A percentile compares a stretch with the other conserved stretches of the same genome.
Conservation (phyloP, 345 rosid genomes). For the Rhizophora mangle region DNA sequence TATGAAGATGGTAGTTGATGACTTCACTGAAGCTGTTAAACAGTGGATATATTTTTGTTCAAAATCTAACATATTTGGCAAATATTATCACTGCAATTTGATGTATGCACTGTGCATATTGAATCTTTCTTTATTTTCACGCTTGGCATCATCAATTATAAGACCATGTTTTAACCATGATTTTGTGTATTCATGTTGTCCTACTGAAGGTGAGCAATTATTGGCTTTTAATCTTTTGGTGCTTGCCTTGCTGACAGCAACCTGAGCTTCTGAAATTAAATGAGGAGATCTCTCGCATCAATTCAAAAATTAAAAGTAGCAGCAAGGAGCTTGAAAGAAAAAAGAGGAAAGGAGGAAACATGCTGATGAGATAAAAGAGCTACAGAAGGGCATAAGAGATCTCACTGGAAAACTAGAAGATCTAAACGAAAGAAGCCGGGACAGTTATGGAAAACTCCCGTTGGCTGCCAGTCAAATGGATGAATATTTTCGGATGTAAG, state of each 20-base stretch:
- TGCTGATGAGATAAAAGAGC: constrained; percentile 54
- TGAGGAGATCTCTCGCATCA: constrained; percentile 79
- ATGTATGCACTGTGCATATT: background rate
- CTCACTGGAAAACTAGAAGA: constrained; percentile 64
- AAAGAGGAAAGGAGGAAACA: constrained; percentile 73
- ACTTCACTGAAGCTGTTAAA: background rate
- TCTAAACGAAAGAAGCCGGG: constrained; percentile 73
- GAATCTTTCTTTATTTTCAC: background rate
- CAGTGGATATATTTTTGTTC: background rate
- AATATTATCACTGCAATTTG: background rate
- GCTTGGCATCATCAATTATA: background rate
- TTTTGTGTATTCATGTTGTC: background rate
- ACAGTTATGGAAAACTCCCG: constrained; percentile 71
- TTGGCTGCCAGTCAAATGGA: constrained; percentile 72
- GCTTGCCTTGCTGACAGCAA: constrained; percentile 50
- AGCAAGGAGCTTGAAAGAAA: constrained; percentile 76
- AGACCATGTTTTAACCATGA: background rate
- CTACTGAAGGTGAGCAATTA: constrained; percentile 3
- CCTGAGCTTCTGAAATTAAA: constrained; percentile 85
- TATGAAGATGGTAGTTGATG: background rate
- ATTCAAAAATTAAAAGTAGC: constrained; percentile 74
- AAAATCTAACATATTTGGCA: too few relatives aligned
- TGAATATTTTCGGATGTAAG: constrained; percentile 86
- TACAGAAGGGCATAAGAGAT: constrained; percentile 67
- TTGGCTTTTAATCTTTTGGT: constrained; percentile 12